Evolutionary conservation across 169 alveolate species (phyloP).

Genomic region (Cyclospora cayetanensis): DNA sequence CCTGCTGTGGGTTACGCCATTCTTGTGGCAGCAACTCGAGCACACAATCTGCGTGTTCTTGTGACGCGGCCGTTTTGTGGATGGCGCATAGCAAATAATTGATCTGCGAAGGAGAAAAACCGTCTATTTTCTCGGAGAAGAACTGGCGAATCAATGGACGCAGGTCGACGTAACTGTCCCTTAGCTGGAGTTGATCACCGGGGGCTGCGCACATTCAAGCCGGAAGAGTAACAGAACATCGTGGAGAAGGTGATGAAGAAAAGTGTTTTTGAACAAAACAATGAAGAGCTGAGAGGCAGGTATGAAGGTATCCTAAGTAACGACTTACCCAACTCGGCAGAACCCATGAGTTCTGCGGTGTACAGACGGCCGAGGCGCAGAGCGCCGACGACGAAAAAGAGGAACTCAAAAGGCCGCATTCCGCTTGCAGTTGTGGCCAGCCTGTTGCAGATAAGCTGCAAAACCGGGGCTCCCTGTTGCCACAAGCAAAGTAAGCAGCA

Average conservation of each 20-base stretch:
- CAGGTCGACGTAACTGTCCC: not conserved
- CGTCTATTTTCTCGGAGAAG: not conserved
- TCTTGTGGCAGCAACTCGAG: not conserved
- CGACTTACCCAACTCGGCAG: not conserved
- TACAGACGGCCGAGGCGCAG: not conserved
- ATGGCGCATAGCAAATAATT: not conserved
- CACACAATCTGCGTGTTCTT: not conserved
- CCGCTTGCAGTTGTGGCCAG: not conserved
- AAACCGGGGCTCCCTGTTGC: slow-evolving; percentile 26
- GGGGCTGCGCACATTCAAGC: too few relatives aligned
- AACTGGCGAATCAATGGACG: not conserved
- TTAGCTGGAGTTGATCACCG: too few relatives aligned
- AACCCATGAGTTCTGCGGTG: not conserved
- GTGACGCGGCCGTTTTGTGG: not conserved
- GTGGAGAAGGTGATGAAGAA: too few relatives aligned
- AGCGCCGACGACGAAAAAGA: not conserved
- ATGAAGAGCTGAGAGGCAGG: too few relatives aligned
- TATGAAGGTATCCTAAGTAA: too few relatives aligned
- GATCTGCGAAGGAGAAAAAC: not conserved
- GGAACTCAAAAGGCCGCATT: not conserved
- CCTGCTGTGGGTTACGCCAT: not conserved
- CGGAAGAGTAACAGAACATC: too few relatives aligned
- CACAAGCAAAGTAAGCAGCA: not conserved
- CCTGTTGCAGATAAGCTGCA: not conserved
- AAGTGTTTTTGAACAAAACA: too few relatives aligned